phyloP scores from a whole-genome alignment of 768 basidiomycete genomes.

The Thelephora ganbajun region DNA sequence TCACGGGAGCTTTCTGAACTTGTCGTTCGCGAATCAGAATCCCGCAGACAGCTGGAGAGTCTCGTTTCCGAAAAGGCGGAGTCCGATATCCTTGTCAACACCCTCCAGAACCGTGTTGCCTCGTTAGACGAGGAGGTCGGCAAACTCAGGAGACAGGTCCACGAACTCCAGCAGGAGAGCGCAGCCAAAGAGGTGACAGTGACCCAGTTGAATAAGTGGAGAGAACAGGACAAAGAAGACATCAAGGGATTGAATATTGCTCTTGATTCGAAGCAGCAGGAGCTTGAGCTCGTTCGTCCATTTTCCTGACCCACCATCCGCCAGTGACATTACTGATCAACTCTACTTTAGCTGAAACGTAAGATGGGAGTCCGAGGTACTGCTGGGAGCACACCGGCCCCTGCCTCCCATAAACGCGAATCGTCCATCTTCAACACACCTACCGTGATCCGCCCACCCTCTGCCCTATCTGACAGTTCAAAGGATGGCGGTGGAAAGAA shows the following conservation, averaged over 20 bases:
- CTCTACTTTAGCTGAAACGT: constrained; percentile 31
- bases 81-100: constrained; percentile 33
- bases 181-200: constrained; percentile 77
- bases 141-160: constrained; percentile 44
- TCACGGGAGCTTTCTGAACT: constrained; percentile 30
- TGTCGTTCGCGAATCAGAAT: constrained; percentile 30
- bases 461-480: constrained; percentile 32
- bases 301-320: too few relatives aligned
- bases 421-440: constrained; percentile 47
- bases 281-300: constrained; percentile 66
- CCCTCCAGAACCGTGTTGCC: constrained; percentile 33
- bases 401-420: constrained; percentile 31
- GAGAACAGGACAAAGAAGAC: constrained; percentile 61
- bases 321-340: too few relatives aligned
- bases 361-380: constrained; percentile 42
- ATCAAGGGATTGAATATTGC: constrained; percentile 79
- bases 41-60: constrained; percentile 32
- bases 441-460: constrained; percentile 35
- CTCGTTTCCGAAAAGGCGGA: constrained; percentile 41
- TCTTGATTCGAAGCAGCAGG: constrained; percentile 88
- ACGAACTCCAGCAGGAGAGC: constrained; percentile 65
- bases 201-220: constrained; percentile 53
- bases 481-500: constrained; percentile 21
- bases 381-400: constrained; percentile 41
- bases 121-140: constrained; percentile 38